Evolutionary conservation across 1,284 basidiomycete species (phyloP).

Genomic region (Veloporphyrellus conicus): DNA sequence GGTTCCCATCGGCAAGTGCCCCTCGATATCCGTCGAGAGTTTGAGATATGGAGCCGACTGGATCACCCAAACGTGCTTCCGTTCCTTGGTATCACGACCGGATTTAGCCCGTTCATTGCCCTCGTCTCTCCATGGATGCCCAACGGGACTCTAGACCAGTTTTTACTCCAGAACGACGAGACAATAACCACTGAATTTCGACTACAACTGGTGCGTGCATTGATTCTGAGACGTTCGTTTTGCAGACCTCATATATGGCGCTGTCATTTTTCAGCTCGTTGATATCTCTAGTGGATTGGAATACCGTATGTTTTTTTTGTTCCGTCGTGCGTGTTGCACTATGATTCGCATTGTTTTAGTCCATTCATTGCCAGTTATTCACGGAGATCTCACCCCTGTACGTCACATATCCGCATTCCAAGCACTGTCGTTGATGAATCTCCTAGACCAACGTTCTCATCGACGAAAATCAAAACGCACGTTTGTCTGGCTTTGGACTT

Average conservation of each 20-base stretch:
- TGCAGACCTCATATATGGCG: background rate
- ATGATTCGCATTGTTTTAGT: slow-evolving; percentile 1
- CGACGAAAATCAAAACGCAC: slow-evolving; percentile 6
- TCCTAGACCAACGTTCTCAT: slow-evolving; percentile 18
- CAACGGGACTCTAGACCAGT: slow-evolving; percentile 10
- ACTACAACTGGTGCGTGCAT: slow-evolving; percentile 14
- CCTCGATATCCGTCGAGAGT: slow-evolving; percentile 12
- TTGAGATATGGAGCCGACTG: slow-evolving; percentile 22
- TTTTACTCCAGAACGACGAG: slow-evolving; percentile 7
- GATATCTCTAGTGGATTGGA: slow-evolving; percentile 17
- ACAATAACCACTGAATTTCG: slow-evolving; percentile 2
- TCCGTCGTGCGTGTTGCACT: background rate
- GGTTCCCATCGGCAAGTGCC: background rate
- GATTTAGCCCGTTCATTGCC: slow-evolving; percentile 13
- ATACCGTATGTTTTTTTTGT: slow-evolving; percentile 11
- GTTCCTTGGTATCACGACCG: slow-evolving; percentile 17
- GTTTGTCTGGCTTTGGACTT: slow-evolving; percentile 15
- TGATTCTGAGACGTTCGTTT: background rate
- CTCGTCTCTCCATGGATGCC: slow-evolving; percentile 24
- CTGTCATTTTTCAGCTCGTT: slow-evolving; percentile 5
- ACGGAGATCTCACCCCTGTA: slow-evolving; percentile 15
- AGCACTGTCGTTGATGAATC: background rate
- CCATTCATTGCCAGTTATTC: slow-evolving; percentile 16
- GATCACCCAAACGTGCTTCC: slow-evolving; percentile 22
- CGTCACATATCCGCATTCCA: background rate